Evolutionary conservation across 2,329 filamentous ascomycete species (phyloP).

Genomic region (Aspergillus viridinutans): DNA sequence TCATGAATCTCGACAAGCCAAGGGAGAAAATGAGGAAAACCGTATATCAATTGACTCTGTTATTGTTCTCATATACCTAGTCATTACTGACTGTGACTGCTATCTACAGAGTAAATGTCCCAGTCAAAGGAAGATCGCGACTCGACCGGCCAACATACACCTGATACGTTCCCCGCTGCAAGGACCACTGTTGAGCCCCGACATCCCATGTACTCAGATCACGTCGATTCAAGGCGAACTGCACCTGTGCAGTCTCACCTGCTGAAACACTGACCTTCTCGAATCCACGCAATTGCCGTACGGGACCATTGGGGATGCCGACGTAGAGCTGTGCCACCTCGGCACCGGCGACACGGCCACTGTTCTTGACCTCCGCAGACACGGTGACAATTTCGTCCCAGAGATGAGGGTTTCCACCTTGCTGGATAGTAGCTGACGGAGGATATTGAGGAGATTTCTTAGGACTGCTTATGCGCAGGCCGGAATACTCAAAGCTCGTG

Average conservation of each 20-base stretch:
- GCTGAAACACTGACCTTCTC: slow-evolving; percentile 44
- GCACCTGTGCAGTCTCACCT: slow-evolving; percentile 38
- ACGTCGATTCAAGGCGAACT: slow-evolving; percentile 40
- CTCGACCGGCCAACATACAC: slow-evolving; percentile 23
- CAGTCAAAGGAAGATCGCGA: slow-evolving; percentile 17
- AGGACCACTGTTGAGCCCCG: slow-evolving; percentile 21
- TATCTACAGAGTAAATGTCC: slow-evolving; percentile 3
- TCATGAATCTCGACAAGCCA: not conserved
- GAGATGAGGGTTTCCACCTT: slow-evolving; percentile 52
- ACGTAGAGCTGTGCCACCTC: slow-evolving; percentile 55
- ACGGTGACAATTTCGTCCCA: slow-evolving; percentile 49
- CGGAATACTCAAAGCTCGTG: slow-evolving; percentile 20
- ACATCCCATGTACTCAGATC: slow-evolving; percentile 30
- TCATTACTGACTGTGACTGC: not conserved
- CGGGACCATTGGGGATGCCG: slow-evolving; percentile 29
- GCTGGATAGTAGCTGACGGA: slow-evolving; percentile 38
- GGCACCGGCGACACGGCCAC: slow-evolving; percentile 43
- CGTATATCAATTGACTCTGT: not conserved
- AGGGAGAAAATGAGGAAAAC: not conserved
- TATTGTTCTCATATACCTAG: not conserved
- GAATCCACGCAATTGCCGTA: slow-evolving; percentile 48
- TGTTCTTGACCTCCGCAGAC: slow-evolving; percentile 47
- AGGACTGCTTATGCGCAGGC: slow-evolving; percentile 4
- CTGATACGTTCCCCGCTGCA: slow-evolving; percentile 12
- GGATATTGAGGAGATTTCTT: slow-evolving; percentile 8